phyloP scores from a whole-genome alignment of 2,329 filamentous ascomycete species.

The Allantophomopsis lycopodina region DNA sequence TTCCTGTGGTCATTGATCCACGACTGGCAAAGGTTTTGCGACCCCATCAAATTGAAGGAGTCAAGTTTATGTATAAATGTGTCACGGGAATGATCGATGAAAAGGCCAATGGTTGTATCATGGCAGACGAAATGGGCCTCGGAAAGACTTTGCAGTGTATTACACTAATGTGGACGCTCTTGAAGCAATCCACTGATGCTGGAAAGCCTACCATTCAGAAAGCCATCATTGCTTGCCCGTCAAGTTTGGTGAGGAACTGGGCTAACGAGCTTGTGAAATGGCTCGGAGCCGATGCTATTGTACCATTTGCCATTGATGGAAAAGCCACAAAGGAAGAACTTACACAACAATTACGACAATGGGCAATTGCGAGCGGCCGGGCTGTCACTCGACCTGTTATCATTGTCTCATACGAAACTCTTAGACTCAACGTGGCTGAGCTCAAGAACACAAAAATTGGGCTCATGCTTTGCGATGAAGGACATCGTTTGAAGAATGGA shows the following conservation, averaged over 20 bases:
- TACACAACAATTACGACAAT: slow-evolving; percentile 79
- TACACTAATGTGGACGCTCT: slow-evolving; percentile 84
- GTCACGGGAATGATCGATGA: slow-evolving; percentile 92
- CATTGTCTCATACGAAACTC: slow-evolving; percentile 94
- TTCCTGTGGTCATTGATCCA: slow-evolving; percentile 96
- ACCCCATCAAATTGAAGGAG: slow-evolving; percentile 94
- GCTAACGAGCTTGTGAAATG: slow-evolving; percentile 95
- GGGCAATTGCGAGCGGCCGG: slow-evolving; percentile 85
- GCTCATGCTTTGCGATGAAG: slow-evolving; percentile 88
- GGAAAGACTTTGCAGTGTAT: slow-evolving; percentile 98
- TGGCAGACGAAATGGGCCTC: slow-evolving; percentile 98
- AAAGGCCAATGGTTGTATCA: slow-evolving; percentile 93
- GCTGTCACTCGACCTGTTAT: slow-evolving; percentile 83
- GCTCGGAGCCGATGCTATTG: slow-evolving; percentile 84
- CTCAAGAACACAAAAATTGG: slow-evolving; percentile 85
- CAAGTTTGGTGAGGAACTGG: slow-evolving; percentile 95
- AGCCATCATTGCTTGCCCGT: slow-evolving; percentile 91
- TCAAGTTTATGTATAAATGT: slow-evolving; percentile 92
- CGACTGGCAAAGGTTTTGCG: slow-evolving; percentile 77
- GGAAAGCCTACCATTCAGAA: slow-evolving; percentile 91
- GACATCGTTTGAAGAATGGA: slow-evolving; percentile 90
- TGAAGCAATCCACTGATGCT: slow-evolving; percentile 93
- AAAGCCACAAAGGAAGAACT: slow-evolving; percentile 93
- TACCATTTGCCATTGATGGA: slow-evolving; percentile 89
- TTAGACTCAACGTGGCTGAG: slow-evolving; percentile 82